phyloP scores from a whole-genome alignment of 768 basidiomycete species.

The Rhizopogon vesiculosus region DNA sequence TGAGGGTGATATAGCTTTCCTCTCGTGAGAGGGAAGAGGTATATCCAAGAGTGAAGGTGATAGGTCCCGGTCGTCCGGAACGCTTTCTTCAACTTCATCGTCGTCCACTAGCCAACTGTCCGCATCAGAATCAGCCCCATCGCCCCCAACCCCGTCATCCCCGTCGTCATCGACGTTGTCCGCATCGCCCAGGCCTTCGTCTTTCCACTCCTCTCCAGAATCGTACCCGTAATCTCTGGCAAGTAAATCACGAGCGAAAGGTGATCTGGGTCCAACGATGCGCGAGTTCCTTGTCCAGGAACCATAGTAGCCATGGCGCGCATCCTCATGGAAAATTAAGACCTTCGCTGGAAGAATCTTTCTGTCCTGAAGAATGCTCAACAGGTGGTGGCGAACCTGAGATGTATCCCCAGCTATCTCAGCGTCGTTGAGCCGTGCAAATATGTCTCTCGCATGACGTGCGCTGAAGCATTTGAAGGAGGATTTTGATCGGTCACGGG shows the following conservation, averaged over 20 bases:
- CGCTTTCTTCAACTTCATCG: too few species aligned
- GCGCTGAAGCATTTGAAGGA: constrained; percentile 25
- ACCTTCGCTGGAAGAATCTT: constrained; percentile 68
- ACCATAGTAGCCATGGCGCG: constrained; percentile 89
- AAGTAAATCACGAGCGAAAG: constrained; percentile 73
- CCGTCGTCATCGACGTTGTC: constrained; percentile 69
- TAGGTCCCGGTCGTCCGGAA: too few species aligned
- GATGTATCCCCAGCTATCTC: constrained; percentile 70
- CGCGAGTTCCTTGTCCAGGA: constrained; percentile 87
- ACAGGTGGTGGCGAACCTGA: constrained; percentile 61
- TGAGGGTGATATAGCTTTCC: too few species aligned
- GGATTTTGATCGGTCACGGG: constrained; percentile 11
- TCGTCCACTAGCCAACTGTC: too few species aligned
- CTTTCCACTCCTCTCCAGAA: constrained; percentile 96
- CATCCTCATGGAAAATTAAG: constrained; percentile 78
- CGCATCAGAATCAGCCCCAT: constrained; percentile 40
- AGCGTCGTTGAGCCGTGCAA: constrained; percentile 69
- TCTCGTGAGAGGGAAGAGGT: too few species aligned
- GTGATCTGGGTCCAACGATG: constrained; percentile 76
- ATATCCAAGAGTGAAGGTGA: too few species aligned
- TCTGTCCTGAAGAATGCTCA: constrained; percentile 58
- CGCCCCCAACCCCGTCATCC: constrained; percentile 63
- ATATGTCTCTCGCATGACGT: constrained; percentile 43
- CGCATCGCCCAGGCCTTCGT: constrained; percentile 70
- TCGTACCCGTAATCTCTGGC: constrained; percentile 89